Evolutionary conservation across 805 yeast species (phyloP).

Genomic region (Candida alai): DNA sequence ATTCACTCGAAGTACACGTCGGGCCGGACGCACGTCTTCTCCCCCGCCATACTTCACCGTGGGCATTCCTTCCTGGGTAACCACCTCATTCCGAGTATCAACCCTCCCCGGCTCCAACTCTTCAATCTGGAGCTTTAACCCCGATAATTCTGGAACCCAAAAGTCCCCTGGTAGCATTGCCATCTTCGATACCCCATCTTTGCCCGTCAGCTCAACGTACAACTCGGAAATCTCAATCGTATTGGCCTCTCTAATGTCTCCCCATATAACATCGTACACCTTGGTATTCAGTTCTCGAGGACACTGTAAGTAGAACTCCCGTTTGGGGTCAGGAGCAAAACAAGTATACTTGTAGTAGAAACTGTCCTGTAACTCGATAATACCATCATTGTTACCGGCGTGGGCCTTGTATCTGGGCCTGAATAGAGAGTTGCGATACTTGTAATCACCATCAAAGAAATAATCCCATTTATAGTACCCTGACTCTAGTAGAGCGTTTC

Average conservation of each 20-base stretch:
- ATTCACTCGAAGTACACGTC: conserved; percentile 20
- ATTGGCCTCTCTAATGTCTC: conserved; percentile 22
- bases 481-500: conserved; percentile 29
- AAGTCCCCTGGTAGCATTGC: conserved; percentile 22
- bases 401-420: conserved; percentile 37
- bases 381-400: conserved; percentile 17
- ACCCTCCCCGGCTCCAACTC: conserved; percentile 33
- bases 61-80: conserved; percentile 24
- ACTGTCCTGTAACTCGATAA: conserved; percentile 25
- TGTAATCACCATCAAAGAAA: conserved; percentile 45
- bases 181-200: conserved; percentile 13
- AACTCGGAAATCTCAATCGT: conserved; percentile 21
- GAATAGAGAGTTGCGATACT: conserved; percentile 35
- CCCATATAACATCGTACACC: conserved; percentile 25
- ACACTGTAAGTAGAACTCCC: conserved; percentile 29
- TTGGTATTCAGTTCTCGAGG: conserved; percentile 23
- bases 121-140: conserved; percentile 48
- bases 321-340: too few relatives aligned
- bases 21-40: neutral
- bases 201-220: conserved; percentile 14
- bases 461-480: conserved; percentile 32
- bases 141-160: conserved; percentile 38
- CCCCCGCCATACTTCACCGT: conserved; percentile 5
- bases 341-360: conserved; percentile 27
- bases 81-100: conserved; percentile 35